These are phyloP conservation scores for Alternaria triticimaculans DNA, from an alignment of 2,329 filamentous ascomycete species.

Conservation along the genomic window DNA sequence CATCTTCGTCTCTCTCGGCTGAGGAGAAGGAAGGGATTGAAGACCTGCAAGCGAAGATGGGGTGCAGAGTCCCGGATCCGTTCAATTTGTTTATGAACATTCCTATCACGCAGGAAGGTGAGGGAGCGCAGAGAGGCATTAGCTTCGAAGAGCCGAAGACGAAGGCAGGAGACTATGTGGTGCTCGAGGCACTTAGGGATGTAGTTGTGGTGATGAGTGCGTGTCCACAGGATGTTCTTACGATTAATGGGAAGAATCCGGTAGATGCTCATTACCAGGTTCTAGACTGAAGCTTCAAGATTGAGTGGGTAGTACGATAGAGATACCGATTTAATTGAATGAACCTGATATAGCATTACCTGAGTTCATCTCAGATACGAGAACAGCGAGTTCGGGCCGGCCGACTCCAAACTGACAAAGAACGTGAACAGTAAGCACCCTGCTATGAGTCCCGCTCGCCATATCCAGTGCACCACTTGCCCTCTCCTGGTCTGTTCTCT, in stretches of 20 bases:
- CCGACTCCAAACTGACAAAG: conserved; percentile 21
- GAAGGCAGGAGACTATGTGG: conserved; percentile 53
- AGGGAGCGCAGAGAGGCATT: conserved; percentile 39
- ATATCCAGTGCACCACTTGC: neutral
- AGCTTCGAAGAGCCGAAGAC: conserved; percentile 51
- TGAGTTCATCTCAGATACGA: neutral
- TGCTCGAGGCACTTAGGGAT: conserved; percentile 53
- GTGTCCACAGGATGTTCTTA: conserved; percentile 55
- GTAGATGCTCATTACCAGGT: conserved; percentile 54
- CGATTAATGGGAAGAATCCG: conserved; percentile 52
- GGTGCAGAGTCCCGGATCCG: conserved; percentile 41
- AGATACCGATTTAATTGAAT: neutral
- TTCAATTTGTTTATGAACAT: conserved; percentile 56
- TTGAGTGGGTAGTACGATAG: neutral
- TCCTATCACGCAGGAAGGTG: conserved; percentile 50
- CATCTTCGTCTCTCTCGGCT: neutral
- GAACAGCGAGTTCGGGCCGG: conserved; percentile 17
- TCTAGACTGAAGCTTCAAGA: conserved; percentile 9
- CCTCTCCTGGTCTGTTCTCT: neutral
- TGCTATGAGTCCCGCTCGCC: conserved; percentile 15
- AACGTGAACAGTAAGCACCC: conserved; percentile 23
- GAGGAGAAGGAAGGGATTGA: conserved; percentile 29
- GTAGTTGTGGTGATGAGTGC: conserved; percentile 57
- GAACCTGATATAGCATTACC: rapidly evolving
- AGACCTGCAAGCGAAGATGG: conserved; percentile 28